Evolutionary conservation across 805 yeast genomes (phyloP).

Genomic region (Kodamaea sagamina): DNA sequence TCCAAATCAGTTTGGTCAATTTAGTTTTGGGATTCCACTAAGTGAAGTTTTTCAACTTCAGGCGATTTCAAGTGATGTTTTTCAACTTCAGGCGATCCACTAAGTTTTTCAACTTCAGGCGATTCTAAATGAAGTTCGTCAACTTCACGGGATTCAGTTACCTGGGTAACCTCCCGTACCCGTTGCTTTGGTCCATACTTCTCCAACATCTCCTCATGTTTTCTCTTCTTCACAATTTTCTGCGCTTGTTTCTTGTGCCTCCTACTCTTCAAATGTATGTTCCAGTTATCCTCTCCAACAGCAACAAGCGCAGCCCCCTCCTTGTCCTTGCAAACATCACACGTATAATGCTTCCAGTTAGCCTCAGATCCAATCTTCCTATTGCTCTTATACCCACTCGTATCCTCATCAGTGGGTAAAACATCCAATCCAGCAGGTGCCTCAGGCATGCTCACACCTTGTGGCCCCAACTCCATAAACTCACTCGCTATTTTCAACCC

Average conservation of each 20-base stretch:
- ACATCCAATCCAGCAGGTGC: conserved; percentile 30
- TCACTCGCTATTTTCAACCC: conserved; percentile 53
- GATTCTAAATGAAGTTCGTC: no score
- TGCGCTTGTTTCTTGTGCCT: conserved; percentile 61
- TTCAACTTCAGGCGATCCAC: no score
- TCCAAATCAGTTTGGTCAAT: no score
- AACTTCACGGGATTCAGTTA: background rate
- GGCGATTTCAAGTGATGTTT: no score
- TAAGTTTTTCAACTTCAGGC: no score
- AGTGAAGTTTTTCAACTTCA: no score
- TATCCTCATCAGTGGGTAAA: conserved; percentile 27
- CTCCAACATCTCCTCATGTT: conserved; percentile 48
- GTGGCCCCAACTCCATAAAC: conserved; percentile 33
- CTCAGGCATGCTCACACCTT: conserved; percentile 25
- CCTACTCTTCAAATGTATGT: conserved; percentile 64
- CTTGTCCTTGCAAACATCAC: conserved; percentile 64
- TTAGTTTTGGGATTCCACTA: no score
- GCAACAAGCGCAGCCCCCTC: conserved; percentile 58
- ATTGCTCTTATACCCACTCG: conserved; percentile 37
- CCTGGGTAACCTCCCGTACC: background rate
- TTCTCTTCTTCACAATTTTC: conserved; percentile 51
- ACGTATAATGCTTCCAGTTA: conserved; percentile 68
- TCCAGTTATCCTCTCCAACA: conserved; percentile 74
- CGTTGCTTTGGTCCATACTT: conserved; percentile 8
- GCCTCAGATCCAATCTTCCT: conserved; percentile 30